phyloP scores from a whole-genome alignment of 805 yeast genomes.

The Grigorovia jiainica region DNA sequence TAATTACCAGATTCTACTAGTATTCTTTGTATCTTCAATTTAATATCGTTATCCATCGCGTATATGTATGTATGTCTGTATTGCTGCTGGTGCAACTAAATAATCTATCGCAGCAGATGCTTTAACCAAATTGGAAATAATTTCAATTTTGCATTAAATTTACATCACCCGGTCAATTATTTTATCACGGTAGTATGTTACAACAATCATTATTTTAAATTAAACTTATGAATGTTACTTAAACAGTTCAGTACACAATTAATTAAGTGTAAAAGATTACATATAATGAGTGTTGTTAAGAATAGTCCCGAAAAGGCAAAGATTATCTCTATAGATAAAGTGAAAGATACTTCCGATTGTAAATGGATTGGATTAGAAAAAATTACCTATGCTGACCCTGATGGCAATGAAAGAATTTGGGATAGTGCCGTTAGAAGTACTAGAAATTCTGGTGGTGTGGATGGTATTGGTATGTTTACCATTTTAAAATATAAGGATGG shows the following conservation, averaged over 20 bases:
- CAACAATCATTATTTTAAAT: no score
- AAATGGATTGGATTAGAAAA: slow-evolving; percentile 61
- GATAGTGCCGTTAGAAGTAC: slow-evolving; percentile 83
- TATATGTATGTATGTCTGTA: no score
- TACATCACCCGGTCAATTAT: background rate
- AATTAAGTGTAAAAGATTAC: background rate
- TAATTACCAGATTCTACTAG: slow-evolving; percentile 73
- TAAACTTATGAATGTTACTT: background rate
- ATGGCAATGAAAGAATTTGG: slow-evolving; percentile 69
- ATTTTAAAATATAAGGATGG: slow-evolving; percentile 42
- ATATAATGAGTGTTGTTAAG: slow-evolving; percentile 18
- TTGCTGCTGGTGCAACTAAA: no score
- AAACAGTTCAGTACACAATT: background rate
- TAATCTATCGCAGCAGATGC: no score
- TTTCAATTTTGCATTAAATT: no score
- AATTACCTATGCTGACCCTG: slow-evolving; percentile 63
- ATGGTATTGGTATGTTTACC: slow-evolving; percentile 88
- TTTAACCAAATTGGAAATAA: no score
- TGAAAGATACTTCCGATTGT: slow-evolving; percentile 37
- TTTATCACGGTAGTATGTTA: no score
- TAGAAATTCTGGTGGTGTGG: slow-evolving; percentile 48
- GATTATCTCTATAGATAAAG: slow-evolving; percentile 22
- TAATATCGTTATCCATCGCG: slow-evolving; percentile 26
- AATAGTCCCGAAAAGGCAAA: slow-evolving; percentile 32
- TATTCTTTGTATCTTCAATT: slow-evolving; percentile 58